Evolutionary conservation across 176 grass and related monocot genomes (phyloP).

Genomic region (Triticum turgidum): DNA sequence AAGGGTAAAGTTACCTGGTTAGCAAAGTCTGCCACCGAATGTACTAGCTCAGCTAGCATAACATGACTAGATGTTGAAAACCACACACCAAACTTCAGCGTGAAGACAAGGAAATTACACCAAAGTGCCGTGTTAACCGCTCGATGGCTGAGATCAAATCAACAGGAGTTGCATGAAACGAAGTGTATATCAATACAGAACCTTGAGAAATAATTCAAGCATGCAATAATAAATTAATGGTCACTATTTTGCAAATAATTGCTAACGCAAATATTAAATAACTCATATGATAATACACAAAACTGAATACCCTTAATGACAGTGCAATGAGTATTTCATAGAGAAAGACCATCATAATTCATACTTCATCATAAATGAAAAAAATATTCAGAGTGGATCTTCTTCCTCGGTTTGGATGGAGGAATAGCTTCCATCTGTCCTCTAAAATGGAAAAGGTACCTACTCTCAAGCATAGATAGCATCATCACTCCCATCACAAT

Average conservation of each 20-base stretch:
- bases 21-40: slow-evolving; percentile 85
- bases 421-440: not conserved
- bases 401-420: not conserved
- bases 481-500: not conserved
- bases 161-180: slow-evolving; percentile 24
- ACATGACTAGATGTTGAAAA: slow-evolving; percentile 98
- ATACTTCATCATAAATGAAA: not conserved
- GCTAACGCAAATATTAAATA: not conserved
- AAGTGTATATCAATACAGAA: slow-evolving; percentile 26
- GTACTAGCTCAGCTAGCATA: slow-evolving; percentile 96
- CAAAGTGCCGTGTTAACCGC: slow-evolving; percentile 90
- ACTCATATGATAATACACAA: not conserved
- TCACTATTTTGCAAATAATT: slow-evolving; percentile 11
- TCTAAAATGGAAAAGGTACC: not conserved
- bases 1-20: slow-evolving; percentile 67
- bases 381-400: not conserved
- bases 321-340: not conserved
- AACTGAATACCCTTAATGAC: not conserved
- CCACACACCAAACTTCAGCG: slow-evolving; percentile 93
- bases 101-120: slow-evolving; percentile 99
- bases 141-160: slow-evolving; percentile 65
- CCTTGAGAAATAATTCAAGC: slow-evolving; percentile 3
- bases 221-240: slow-evolving; percentile 25
- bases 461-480: slow-evolving; percentile 13
- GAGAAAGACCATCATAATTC: not conserved